Conservation (phyloP, 768 basidiomycete genomes). For the Pulveroboletus frians region DNA sequence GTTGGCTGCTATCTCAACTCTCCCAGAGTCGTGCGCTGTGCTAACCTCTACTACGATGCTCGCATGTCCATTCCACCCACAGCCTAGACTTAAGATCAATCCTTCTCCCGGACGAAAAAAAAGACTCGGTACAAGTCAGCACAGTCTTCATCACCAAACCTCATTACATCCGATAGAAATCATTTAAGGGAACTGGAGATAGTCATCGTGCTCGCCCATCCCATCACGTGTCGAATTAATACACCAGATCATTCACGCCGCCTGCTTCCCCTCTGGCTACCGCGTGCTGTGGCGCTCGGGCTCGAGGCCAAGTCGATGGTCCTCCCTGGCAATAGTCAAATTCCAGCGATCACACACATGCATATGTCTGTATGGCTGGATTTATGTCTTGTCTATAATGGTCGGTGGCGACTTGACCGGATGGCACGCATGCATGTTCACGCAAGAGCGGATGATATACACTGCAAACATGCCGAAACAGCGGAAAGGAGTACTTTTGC, state of each 20-base stretch:
- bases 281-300: background rate
- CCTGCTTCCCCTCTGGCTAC: background rate
- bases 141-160: background rate
- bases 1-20: background rate
- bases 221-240: background rate
- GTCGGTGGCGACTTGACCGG: background rate
- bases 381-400: background rate
- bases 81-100: background rate
- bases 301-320: background rate
- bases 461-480: background rate
- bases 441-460: background rate
- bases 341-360: constrained; percentile 5
- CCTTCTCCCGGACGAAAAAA: background rate
- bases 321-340: background rate
- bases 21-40: background rate
- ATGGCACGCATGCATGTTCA: background rate
- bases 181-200: background rate
- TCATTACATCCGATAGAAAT: background rate
- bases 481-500: background rate
- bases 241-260: background rate
- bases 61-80: background rate
- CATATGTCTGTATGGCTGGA: constrained; percentile 6
- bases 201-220: background rate
- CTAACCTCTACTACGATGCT: background rate
- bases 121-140: background rate